Evolutionary conservation across 768 basidiomycete genomes (phyloP), one percentile per base, ranked within the genome.

Genomic region (Psilocybe cubensis): DNA sequence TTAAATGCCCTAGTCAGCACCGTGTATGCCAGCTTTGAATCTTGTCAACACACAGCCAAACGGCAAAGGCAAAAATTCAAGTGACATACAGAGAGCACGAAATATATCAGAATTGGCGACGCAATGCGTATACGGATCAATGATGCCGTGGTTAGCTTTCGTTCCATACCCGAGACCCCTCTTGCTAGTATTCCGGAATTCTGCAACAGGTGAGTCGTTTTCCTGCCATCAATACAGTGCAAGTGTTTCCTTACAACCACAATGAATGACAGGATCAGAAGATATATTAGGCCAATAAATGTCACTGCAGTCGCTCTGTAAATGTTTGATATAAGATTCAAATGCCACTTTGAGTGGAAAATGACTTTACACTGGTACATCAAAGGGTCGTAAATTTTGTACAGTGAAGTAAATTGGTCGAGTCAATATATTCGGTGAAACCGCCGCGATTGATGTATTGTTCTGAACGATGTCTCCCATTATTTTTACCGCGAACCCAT

Each of bases 1-100:
- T 82, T 78, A 67, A 87, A 89, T 0, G 84, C 85, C 41, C 79
- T 62, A 63, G 78, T 85, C 20, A 88, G 61, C 10, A 86, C 68
- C n/a, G 83, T 74, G 65, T 84, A 87, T 64, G 83, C 78, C 20
- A 83, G 71, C 81, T 85, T 57, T 23, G 28, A 20, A 4, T 18
- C 38, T 23, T 48, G 35, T 35, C 23, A 52, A 27, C 35, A 42
- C 18, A 17, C 33, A 9, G 11, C 17, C 45, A 40, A 43, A n/a
- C 28, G 28, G 10, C 23, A 43, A 35, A 9, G 33, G 38, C 27
- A 12, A 24, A 7, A 7, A n/a, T n/a, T n/a, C n/a, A n/a, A 31
- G 12, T n/a, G 9, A 43, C 69, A 49, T 29, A 77, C 73, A 5
- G 77, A 70, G 18, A 80, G 55, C 45, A 76, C 57, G 45, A 78